phyloP scores from a whole-genome alignment of 73 alveolate species.

The Paramecium sonneborni region DNA sequence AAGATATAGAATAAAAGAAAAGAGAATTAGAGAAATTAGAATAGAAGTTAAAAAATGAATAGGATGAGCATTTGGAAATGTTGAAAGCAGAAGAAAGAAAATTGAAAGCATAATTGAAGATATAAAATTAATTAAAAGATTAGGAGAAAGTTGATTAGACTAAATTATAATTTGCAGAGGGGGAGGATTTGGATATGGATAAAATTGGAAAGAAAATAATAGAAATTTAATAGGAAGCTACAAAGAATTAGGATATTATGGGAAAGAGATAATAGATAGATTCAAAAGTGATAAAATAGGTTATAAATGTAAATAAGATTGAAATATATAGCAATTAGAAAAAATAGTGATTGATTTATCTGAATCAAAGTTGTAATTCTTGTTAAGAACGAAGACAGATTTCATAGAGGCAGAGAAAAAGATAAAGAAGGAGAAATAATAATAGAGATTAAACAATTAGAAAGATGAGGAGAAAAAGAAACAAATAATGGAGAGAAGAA shows the following conservation, averaged over 20 bases:
- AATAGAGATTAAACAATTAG: background rate
- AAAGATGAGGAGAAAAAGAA: slow-evolving; percentile 48
- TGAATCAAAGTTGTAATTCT: background rate
- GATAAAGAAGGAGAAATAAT: background rate
- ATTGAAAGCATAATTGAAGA: background rate
- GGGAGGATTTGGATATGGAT: slow-evolving; percentile 43
- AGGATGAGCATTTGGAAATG: background rate
- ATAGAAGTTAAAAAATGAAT: background rate
- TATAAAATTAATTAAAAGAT: background rate
- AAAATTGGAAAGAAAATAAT: slow-evolving; percentile 26
- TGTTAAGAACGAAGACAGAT: background rate
- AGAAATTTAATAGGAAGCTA: slow-evolving; percentile 1
- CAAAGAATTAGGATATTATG: background rate
- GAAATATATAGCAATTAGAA: background rate
- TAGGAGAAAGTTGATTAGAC: slow-evolving; percentile 11
- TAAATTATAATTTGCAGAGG: slow-evolving; percentile 37
- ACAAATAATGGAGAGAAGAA: slow-evolving; percentile 23
- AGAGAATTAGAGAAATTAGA: slow-evolving; percentile 13
- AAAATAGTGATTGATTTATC: background rate
- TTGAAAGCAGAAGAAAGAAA: background rate
- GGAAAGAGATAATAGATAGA: background rate
- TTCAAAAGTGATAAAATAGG: background rate
- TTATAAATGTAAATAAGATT: background rate
- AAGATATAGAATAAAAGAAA: slow-evolving; percentile 4
- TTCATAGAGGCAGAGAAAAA: slow-evolving; percentile 33